phyloP scores from a whole-genome alignment of 768 basidiomycete species.

The Mycena latifolia region DNA sequence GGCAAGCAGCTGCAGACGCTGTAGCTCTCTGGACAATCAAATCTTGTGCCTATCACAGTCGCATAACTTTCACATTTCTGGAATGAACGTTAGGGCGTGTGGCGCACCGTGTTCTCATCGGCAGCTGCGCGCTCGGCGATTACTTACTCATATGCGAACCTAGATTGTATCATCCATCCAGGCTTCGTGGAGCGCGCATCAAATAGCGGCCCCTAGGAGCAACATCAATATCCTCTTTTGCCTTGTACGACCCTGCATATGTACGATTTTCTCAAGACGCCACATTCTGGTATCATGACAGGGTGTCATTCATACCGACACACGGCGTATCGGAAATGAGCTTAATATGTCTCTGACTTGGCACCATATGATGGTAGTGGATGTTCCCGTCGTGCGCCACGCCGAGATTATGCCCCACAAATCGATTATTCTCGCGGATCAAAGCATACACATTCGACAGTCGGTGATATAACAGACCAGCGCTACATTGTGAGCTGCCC shows the following conservation, averaged over 20 bases:
- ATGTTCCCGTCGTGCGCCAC: no score
- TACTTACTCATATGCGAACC: constrained; percentile 6
- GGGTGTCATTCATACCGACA: constrained; percentile 1
- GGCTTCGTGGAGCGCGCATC: background rate
- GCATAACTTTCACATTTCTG: constrained; percentile 4
- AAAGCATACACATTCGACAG: no score
- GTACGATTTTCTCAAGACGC: background rate
- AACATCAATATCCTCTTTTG: background rate
- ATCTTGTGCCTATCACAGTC: background rate
- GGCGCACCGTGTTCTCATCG: constrained; percentile 24
- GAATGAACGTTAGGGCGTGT: constrained; percentile 10
- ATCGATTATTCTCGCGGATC: no score
- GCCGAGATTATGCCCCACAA: no score
- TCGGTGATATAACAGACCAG: no score
- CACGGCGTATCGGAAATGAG: constrained; percentile 11
- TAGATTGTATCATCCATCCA: background rate
- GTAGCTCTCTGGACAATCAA: background rate
- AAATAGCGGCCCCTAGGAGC: background rate
- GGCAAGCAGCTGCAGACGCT: no score
- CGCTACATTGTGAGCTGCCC: background rate
- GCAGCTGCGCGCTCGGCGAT: constrained; percentile 6
- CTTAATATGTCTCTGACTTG: background rate
- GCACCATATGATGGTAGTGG: no score
- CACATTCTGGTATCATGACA: background rate
- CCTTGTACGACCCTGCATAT: background rate